Conservation (phyloP, 306 rosid species). For the Trifolium pratense region DNA sequence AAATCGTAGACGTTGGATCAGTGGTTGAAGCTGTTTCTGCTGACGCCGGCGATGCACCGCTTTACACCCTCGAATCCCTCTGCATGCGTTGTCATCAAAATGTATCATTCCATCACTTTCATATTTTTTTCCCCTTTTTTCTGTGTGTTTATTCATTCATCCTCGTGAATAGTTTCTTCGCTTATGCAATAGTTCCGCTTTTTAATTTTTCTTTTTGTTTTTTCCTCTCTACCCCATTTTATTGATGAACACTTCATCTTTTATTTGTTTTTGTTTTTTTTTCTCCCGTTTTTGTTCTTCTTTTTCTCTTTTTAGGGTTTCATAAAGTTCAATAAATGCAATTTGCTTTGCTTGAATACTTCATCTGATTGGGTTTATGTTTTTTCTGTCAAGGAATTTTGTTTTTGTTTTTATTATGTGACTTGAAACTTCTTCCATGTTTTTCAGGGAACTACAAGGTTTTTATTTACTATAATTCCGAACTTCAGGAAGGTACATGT, state of each 20-base stretch:
- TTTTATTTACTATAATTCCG: conserved; percentile 76
- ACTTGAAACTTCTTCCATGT: conserved; percentile 31
- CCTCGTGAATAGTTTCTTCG: neutral
- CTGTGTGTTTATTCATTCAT: neutral
- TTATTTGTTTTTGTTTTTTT: neutral
- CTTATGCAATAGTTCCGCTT: neutral
- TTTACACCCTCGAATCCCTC: conserved; percentile 77
- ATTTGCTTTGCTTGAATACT: no score
- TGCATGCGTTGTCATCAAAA: conserved; percentile 92
- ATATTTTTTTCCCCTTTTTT: neutral
- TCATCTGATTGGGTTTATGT: neutral
- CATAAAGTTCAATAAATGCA: neutral
- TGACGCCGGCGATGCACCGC: conserved; percentile 64
- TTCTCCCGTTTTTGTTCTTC: neutral
- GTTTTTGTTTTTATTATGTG: conserved; percentile 5
- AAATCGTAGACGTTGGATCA: conserved; percentile 77
- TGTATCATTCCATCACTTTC: conserved; percentile 39
- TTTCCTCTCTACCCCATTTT: neutral
- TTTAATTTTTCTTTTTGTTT: neutral
- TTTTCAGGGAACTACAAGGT: conserved; percentile 76
- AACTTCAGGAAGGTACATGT: conserved; percentile 78
- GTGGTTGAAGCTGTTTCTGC: conserved; percentile 86
- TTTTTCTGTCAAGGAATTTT: neutral
- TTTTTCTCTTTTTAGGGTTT: neutral
- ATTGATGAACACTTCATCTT: neutral